These are phyloP conservation scores for Tolypocladium guangdongense DNA, from an alignment of 2,329 filamentous ascomycete genomes.

Conservation along the genomic window DNA sequence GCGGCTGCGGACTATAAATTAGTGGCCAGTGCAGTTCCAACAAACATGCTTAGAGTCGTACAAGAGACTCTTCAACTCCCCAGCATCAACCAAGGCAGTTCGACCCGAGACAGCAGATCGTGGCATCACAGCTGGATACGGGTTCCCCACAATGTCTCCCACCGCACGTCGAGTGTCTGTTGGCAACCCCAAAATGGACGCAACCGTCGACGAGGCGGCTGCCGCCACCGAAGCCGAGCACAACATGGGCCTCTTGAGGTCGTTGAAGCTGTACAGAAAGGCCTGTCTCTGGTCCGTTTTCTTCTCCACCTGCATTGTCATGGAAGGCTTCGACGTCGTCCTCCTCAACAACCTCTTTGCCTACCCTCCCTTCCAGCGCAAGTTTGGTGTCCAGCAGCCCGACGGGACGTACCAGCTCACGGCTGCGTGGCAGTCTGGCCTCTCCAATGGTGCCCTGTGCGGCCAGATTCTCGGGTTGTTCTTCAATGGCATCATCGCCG, in stretches of 20 bases:
- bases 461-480: conserved; percentile 41
- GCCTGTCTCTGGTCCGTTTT: conserved; percentile 26
- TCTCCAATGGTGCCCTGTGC: conserved; percentile 34
- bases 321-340: conserved; percentile 29
- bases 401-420: conserved; percentile 34
- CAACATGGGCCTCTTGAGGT: conserved; percentile 19
- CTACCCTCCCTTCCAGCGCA: conserved; percentile 25
- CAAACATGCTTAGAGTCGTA: no score
- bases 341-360: conserved; percentile 30
- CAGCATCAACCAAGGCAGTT: no score
- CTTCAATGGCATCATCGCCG: conserved; percentile 35
- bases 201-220: conserved; percentile 9
- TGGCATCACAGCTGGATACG: no score
- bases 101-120: no score
- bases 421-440: conserved; percentile 39
- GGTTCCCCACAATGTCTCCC: conserved; percentile 2
- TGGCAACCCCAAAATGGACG: conserved; percentile 5
- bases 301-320: conserved; percentile 25
- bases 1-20: no score
- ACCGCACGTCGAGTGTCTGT: conserved; percentile 3
- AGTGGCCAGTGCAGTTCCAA: no score
- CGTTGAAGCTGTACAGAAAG: conserved; percentile 28
- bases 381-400: conserved; percentile 24
- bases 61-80: no score
- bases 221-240: conserved; percentile 22